Conservation (phyloP, 176 grass and related monocot species). For the Dactylis glomerata region DNA sequence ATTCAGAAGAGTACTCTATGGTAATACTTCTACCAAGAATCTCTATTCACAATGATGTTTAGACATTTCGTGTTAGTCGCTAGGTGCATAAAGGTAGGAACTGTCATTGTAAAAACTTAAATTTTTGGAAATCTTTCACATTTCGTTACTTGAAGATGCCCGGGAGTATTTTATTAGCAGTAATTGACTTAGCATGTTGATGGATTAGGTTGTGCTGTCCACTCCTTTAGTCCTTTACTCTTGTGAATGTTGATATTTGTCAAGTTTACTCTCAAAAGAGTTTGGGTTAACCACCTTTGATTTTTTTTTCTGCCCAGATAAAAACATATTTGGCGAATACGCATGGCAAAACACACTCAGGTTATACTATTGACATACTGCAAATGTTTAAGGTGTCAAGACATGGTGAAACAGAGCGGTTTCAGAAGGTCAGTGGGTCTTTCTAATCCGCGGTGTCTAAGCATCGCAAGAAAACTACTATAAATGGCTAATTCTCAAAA, state of each 20-base stretch:
- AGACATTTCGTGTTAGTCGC: neutral
- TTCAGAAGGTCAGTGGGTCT: slow-evolving; percentile 57
- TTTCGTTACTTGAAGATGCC: slow-evolving; percentile 7
- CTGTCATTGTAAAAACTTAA: neutral
- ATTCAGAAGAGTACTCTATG: slow-evolving; percentile 74
- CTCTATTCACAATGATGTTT: slow-evolving; percentile 3
- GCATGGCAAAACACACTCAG: slow-evolving; percentile 82
- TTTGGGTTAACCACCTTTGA: neutral
- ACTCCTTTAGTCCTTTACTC: slow-evolving; percentile 19
- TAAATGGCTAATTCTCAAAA: slow-evolving; percentile 16
- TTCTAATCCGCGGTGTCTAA: slow-evolving; percentile 8
- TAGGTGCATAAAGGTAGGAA: neutral
- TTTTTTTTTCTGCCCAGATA: slow-evolving; percentile 50
- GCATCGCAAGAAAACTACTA: slow-evolving; percentile 8
- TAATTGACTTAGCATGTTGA: neutral
- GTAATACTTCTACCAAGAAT: slow-evolving; percentile 47
- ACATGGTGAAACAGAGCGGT: slow-evolving; percentile 66
- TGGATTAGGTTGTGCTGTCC: neutral
- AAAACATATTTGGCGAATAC: slow-evolving; percentile 80
- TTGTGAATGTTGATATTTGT: slow-evolving; percentile 4
- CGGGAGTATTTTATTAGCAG: neutral
- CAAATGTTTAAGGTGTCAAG: slow-evolving; percentile 87
- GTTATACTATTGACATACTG: slow-evolving; percentile 72
- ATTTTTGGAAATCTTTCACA: neutral
- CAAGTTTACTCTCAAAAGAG: neutral